Evolutionary conservation across 805 yeast genomes (phyloP), one percentile per base, ranked within the genome.

Genomic region (Cyberlindnera amylophila): DNA sequence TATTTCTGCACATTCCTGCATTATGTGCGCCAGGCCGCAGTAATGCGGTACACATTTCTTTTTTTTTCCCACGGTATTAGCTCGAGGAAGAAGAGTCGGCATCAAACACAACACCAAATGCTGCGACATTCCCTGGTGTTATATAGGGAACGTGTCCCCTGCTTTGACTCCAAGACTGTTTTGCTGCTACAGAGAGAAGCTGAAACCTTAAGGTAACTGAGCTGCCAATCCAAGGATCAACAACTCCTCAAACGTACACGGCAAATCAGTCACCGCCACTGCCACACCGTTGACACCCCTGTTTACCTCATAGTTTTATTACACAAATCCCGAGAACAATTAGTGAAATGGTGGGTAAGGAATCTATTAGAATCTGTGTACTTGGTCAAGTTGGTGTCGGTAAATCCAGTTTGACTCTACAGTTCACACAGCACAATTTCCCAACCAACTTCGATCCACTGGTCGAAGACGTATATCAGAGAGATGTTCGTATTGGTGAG

Each of bases 301-400:
- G 9, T 21, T 21, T 21, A 9, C 9, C 24, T 9, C 24, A 6
- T 21, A 6, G 6, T 6, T 21, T 21, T 21, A 21, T 21, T 6
- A 21, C 24, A 21, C 24, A 21, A 21, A 9, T 21, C 24, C 9
- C 24, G 8, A 9, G 24, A 21, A 21, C 24, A 21, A 21, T 21
- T 9, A 9, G 6, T 21, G 24, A 21, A 9, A 27, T 27, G 30
- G n/a, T 12, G 5, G 30, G 14, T 11, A 27, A 13, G 14, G 30
- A 27, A 13, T 27, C 32, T 5, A 33, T 44, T 30, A 49, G 42
- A 16, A 44, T 55, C 15, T 55, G 58, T 40, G 84, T 80, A 31
- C 80, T 79, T 26, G 86, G 86, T 5, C 82, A 83, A 28, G 81
- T 82, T 48, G 83, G 82, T 56, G 83, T 77, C 42, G 86, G 86